Evolutionary conservation across 108 stramenopile species (phyloP), one percentile per base, ranked within the genome.

Genomic region (Skeletonema grethae): DNA sequence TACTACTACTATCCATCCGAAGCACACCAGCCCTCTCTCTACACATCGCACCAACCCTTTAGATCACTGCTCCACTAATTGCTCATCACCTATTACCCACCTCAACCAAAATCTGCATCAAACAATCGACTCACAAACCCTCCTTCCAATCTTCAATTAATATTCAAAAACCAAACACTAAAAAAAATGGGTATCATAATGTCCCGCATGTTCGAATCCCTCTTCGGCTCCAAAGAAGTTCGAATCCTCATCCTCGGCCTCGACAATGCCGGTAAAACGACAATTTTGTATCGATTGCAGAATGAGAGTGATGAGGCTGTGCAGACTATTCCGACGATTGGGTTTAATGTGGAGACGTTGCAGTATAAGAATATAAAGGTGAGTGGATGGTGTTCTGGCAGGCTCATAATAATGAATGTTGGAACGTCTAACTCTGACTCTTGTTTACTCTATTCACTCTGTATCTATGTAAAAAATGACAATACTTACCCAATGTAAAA

Each of bases 311-410:
- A 91, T 60, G 96, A 98, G 80, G 93, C 95, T 20, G 95, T 99
- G 10, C 97, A 97, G 74, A 99, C 99, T n/a, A 98, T 99, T 61
- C 99, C 99, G 4, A 99, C 99, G 2, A 99, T 99, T 77, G 99
- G 95, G 5, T 99, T 99, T 78, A 99, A 99, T 77, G 98, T 99
- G 15, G 99, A 99, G 75, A 99, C 98, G 1, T 74, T 99, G 70
- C 98, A 99, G 73, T 99, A 99, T 84, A 99, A 99, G 65, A 99
- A 99, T 84, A 99, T 99, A 73, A 94, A 94, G 90, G 93, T 94
- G 64, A 57, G 88, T 38, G 5, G 11, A 39, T 65, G 10, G 24
- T 22, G 22, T 35, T 4, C 12, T 43, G 15, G 13, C 10, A 43
- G 41, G 4, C 15, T n/a, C 15, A 4, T 34, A 34, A 34, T 34